Base-by-base conservation (phyloP, 2,329 filamentous ascomycete genomes). In the Cercospora citrullina region DNA sequence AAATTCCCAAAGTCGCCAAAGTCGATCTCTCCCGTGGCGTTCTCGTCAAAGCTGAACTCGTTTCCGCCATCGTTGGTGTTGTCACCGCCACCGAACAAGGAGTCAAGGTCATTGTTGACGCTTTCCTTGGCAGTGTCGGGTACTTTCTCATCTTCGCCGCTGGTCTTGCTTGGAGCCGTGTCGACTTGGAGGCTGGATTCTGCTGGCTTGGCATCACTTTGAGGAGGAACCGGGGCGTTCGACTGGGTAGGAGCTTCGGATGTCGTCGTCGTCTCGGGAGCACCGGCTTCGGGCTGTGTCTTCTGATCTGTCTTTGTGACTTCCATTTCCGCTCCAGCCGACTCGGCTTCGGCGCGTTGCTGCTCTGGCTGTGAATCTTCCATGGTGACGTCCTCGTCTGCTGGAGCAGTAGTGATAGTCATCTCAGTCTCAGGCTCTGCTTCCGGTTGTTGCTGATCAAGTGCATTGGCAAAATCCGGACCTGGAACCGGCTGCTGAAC, bases 91-190 rank as follows among this genome's bases (percentile, higher is more conserved):
- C 74, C 75, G 74, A 79, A 79, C 33, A 79, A 74, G 6, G 75
- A 78, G 67, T 79, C 77, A 12, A 79, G 75, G 59, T 79, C 77
- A 21, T 70, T 71, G 31, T 70, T 73, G n/a, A 61, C 39, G 33
- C 66, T 65, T 8, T 64, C 66, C 66, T 74, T 75, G 30, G 72
- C 72, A 16, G 74, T 76, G 66, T 74, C 71, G 10, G 73, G 75
- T 36, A 69, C 64, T 48, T 71, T 71, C n/a, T 75, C 73, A 14
- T 73, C 72, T 42, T 68, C 63, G 4, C 55, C 14, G 10, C 18
- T 66, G 66, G 48, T 63, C 65, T 26, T 53, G 60, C 55, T 23
- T 28, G 60, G 16, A 33, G 68, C 62, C 60, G 64, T 60, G 63
- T 71, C 65, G 61, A 66, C 31, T 42, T 67, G 64, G 53, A 68